Base-by-base conservation (phyloP, 805 yeast genomes). In the Barnettozyma salicaria region DNA sequence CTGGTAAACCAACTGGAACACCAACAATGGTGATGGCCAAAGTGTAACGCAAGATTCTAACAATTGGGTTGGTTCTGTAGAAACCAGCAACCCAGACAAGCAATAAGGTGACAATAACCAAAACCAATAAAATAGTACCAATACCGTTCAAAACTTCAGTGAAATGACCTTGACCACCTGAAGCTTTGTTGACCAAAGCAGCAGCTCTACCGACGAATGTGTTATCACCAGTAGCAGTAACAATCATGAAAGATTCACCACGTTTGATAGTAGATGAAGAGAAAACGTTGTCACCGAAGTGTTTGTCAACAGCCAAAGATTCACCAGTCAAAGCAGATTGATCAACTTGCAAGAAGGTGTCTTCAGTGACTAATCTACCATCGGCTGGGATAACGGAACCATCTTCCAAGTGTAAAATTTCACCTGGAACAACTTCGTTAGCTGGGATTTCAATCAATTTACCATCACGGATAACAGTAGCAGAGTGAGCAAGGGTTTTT, bases 1-100 rank as follows among this genome's bases (percentile, higher is more conserved):
- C 96, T 67, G 96, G 96, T 65, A 88, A 79, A 83, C 96, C 96
- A 53, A 88, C 96, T 65, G 96, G 96, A 56, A 88, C 96, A 81
- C 96, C 96, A 57, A 88, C 81, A 69, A 88, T 86, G 72, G 96
- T 88, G 67, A 88, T 87, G 55, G 95, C 96, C 63, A 88, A 72
- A 56, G 95, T 82, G 81, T 79, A 84, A 73, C 95, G 78, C 66
- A 88, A 75, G 70, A 88, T 84, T 56, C 79, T 71, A 59, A 88
- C 96, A 63, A 88, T 86, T 63, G 70, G 75, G 64, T 76, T 78
- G 55, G 95, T 75, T 73, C 96, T 79, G 82, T 88, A 88, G 89
- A 88, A 87, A 70, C 85, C 73, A 64, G 96, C 88, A 60, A 74
- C 73, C 96, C 96, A 88, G 61, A 88, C 94, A 55, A 86, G 72